Evolutionary conservation across 192 early-diverging fungal species (phyloP), one percentile per base, ranked within the genome.

Genomic region (Lobosporangium transversale): DNA sequence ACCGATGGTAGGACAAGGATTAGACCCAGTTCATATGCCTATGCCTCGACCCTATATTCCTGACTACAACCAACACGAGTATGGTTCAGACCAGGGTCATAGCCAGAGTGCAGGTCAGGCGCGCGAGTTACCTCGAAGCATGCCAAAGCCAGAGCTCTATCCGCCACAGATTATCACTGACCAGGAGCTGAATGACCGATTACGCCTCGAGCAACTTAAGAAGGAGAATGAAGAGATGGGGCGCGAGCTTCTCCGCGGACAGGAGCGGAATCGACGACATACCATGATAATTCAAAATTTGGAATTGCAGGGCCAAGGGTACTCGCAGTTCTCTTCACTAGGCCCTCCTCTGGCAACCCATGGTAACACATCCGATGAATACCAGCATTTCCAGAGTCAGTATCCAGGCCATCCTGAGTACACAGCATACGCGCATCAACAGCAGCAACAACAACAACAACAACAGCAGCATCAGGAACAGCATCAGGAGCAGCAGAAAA

Each of bases 121-220:
- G 0, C 64, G 58, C n/a, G 66, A 70, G 9, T 23, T 56, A 20
- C 44, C 59, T 27, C 54, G 58, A 1, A 15, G 27, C 9, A 49
- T 57, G 18, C 30, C 69, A n/a, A 53, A 71, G 36, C 64, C 63
- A 4, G 59, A 45, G 2, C 52, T 76, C 9, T 76, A 76, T 18
- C 73, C 73, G 20, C 73, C 73, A 7, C 73, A 67, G 26, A 67
- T 76, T 29, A 62, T 76, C 9, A 29, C 73, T 0, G 64, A 76
- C 9, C 36, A 67, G 24, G 64, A 76, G 3, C 50, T 66, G 11
- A 43, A 75, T n/a, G 58, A 66, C 18, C 55, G 62, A 2, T 14
- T 66, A 35, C 57, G 56, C 8, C 12, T 24, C 21, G 70, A 75
- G 15, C 56, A 61, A 36, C 47, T 75, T 33, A 75, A 66, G 45